Percentiles rank a stretch among this genome's conserved stretches.
Conservation (phyloP, 192 early-diverging fungal genomes). For the Pilobolus umbonatus region DNA sequence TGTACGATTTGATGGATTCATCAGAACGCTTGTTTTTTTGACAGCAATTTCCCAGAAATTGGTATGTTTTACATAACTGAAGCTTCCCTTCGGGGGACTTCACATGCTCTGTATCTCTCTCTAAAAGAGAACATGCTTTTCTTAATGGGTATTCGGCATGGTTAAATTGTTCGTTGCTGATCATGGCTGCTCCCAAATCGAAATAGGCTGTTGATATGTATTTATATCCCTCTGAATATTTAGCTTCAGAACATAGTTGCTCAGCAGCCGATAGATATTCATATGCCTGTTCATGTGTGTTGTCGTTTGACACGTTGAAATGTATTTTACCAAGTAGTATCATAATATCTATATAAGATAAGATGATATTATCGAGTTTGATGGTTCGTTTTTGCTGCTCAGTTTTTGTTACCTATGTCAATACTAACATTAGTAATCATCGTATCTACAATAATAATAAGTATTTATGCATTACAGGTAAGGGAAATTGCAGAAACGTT, state of each 20-base stretch:
- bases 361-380: neutral
- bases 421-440: neutral
- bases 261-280: conserved; percentile 29
- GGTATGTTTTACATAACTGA: conserved; percentile 44
- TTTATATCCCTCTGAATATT: conserved; percentile 37
- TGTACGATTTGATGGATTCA: conserved; percentile 20
- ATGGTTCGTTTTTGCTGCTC: neutral
- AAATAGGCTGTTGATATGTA: conserved; percentile 52
- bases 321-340: conserved; percentile 23
- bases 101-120: conserved; percentile 18
- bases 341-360: conserved; percentile 28
- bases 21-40: conserved; percentile 29
- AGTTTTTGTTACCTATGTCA: neutral
- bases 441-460: neutral
- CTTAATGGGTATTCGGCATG: conserved; percentile 38
- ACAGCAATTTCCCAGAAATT: conserved; percentile 36
- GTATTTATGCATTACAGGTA: neutral
- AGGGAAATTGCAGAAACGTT: too few relatives aligned
- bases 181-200: conserved; percentile 40
- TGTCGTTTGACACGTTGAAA: conserved; percentile 14
- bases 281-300: conserved; percentile 20
- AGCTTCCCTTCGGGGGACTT: conserved; percentile 20
- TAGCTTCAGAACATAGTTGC: conserved; percentile 18
- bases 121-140: conserved; percentile 31
- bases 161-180: conserved; percentile 19